Evolutionary conservation across 257 asterid genomes (phyloP), one percentile per base, ranked within the genome.

Genomic region (Cynanchum wilfordii): DNA sequence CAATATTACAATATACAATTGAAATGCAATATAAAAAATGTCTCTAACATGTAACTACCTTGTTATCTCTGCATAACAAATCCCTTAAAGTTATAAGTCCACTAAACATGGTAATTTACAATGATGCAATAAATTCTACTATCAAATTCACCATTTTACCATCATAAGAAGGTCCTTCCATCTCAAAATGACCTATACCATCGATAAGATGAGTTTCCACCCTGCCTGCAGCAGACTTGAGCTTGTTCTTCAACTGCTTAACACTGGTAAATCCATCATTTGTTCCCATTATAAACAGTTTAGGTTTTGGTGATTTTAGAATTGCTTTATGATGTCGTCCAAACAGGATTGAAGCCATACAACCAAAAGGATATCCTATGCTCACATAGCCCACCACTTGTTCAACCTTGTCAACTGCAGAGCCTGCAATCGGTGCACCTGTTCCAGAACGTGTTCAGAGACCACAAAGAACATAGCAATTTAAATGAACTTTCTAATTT

Each of bases 371-470:
- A n/a, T n/a, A 87, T 25, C 91, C 91, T n/a, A 87, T 74, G 77
- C 89, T 81, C 71, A 85, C 89, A 50, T 84, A 85, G 10, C 89
- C 85, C 2, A 81, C 88, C 38, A 82, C 85, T 79, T 81, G 80
- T 33, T 83, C 85, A 5, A 83, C 77, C 47, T 78, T 79, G 22
- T 83, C 87, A 47, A 84, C 89, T 6, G 88, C 89, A 44, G 91
- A 87, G 58, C 91, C 91, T 24, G 91, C 87, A 66, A 87, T 83
- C 5, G 91, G 89, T 44, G 91, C 88, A 47, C 91, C 88, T 86
- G 85, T 55, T 38, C 45, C 52, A 66, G 73, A 73, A 69, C 11
- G 45, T 29, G 7, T 38, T 27, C 7, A 25, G 66, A 73, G 33
- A 30, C 33, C 33, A 30, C 2, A 30, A 30, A 30, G 33, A 30